Percentiles rank a stretch among this genome's conserved stretches.
phyloP scores from a whole-genome alignment of 2,329 filamentous ascomycete genomes.

The Aspergillus carbonarius region DNA sequence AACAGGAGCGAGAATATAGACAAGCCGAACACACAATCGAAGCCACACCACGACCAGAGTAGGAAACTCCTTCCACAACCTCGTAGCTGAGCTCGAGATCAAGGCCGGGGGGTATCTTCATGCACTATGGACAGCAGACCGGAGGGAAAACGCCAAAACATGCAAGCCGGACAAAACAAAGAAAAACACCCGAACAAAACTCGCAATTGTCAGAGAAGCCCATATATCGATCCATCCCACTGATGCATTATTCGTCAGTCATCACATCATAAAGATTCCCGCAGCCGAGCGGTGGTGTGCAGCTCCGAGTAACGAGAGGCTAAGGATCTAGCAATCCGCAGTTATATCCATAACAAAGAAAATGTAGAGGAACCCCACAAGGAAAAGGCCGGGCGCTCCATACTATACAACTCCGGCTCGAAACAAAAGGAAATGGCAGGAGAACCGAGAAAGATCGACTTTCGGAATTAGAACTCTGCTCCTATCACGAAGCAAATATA shows the following conservation, averaged over 20 bases:
- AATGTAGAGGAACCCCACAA: slow-evolving; percentile 9
- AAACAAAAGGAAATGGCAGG: slow-evolving; percentile 10
- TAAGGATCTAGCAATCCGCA: slow-evolving; percentile 19
- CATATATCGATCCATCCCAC: slow-evolving; percentile 22
- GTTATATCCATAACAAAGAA: slow-evolving; percentile 16
- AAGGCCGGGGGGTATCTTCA: slow-evolving; percentile 37
- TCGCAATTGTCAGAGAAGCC: slow-evolving; percentile 19
- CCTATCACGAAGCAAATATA: neutral
- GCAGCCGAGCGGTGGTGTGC: slow-evolving; percentile 17
- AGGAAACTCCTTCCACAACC: slow-evolving; percentile 26
- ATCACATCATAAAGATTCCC: slow-evolving; percentile 35
- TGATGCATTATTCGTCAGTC: slow-evolving; percentile 41
- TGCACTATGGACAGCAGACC: slow-evolving; percentile 33
- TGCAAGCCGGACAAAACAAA: slow-evolving; percentile 21
- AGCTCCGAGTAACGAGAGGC: slow-evolving; percentile 17
- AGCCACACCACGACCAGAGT: slow-evolving; percentile 27
- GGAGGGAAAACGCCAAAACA: slow-evolving; percentile 30
- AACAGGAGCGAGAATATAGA: slow-evolving; percentile 12
- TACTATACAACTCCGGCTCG: slow-evolving; percentile 19
- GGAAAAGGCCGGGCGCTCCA: slow-evolving; percentile 15
- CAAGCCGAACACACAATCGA: slow-evolving; percentile 18
- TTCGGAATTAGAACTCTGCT: neutral
- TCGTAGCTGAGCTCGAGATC: slow-evolving; percentile 24
- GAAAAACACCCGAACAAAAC: slow-evolving; percentile 18
- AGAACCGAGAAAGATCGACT: slow-evolving; percentile 2